These are phyloP conservation scores for Colletotrichum sojae DNA, from an alignment of 2,329 filamentous ascomycete species.

Conservation along the genomic window DNA sequence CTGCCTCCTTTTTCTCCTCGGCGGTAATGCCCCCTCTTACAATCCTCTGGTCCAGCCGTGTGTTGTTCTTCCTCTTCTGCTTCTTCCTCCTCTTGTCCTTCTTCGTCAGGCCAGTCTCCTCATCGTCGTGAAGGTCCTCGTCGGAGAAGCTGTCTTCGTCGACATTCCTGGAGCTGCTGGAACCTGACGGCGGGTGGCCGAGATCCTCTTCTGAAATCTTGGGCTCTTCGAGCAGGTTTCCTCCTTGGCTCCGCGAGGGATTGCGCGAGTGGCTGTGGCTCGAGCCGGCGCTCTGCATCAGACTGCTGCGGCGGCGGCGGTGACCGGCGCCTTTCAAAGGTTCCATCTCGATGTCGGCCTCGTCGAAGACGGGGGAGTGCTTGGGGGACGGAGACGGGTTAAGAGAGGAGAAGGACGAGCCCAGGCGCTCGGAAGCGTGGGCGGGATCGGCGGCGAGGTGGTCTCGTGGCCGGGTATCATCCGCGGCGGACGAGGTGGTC, in stretches of 20 bases:
- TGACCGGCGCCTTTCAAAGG: conserved; percentile 64
- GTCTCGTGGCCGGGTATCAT: conserved; percentile 31
- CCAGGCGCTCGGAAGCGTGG: conserved; percentile 30
- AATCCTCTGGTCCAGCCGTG: conserved; percentile 78
- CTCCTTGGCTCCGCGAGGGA: conserved; percentile 47
- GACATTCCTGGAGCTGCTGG: conserved; percentile 50
- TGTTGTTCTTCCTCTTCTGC: conserved; percentile 76
- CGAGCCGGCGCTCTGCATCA: conserved; percentile 58
- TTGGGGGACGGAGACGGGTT: conserved; percentile 3
- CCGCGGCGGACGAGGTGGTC: conserved; percentile 27
- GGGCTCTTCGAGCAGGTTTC: conserved; percentile 54
- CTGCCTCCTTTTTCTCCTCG: conserved; percentile 82
- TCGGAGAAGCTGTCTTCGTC: conserved; percentile 74
- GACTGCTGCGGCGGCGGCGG: conserved; percentile 69
- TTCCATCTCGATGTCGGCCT: conserved; percentile 70
- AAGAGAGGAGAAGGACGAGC: conserved; percentile 19
- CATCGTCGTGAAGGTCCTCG: conserved; percentile 85
- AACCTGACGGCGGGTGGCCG: conserved; percentile 44
- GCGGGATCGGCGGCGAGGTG: conserved; percentile 12
- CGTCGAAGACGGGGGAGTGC: conserved; percentile 26
- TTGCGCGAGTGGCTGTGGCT: conserved; percentile 44
- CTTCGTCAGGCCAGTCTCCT: conserved; percentile 88
- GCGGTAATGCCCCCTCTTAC: conserved; percentile 73
- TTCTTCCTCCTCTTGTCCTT: conserved; percentile 79
- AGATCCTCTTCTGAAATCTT: conserved; percentile 62